Conservation (phyloP, 1,139 yeast species). For the Kurtzmaniella natalensis region DNA sequence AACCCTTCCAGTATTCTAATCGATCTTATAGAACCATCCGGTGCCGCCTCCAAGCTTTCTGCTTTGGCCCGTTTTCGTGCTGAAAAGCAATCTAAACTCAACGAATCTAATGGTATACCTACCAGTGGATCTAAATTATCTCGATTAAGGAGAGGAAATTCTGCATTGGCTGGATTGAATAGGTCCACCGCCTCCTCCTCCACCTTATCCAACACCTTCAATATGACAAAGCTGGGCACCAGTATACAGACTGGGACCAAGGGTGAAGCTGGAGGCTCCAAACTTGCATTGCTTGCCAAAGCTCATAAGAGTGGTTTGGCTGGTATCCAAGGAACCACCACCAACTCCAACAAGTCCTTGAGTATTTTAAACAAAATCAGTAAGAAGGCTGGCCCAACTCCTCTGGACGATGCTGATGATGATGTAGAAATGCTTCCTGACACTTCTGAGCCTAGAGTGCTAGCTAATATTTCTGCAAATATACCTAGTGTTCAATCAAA, state of each 20-base stretch:
- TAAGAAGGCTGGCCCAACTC: slow-evolving; percentile 1
- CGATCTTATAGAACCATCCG: slow-evolving; percentile 10
- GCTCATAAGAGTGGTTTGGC: background rate
- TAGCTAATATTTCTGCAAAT: too few species aligned
- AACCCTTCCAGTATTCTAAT: slow-evolving; percentile 20
- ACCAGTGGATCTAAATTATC: background rate
- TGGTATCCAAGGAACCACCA: background rate
- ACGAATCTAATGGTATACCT: background rate
- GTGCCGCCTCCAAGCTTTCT: slow-evolving; percentile 35
- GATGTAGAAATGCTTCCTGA: too few species aligned
- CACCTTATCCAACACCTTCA: background rate
- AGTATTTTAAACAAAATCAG: slow-evolving; percentile 16
- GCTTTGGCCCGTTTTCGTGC: slow-evolving; percentile 45
- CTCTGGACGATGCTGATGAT: too few species aligned
- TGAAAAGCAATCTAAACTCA: slow-evolving; percentile 3
- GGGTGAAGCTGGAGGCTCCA: background rate
- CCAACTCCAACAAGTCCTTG: slow-evolving; percentile 13
- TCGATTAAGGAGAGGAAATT: too few species aligned
- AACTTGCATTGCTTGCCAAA: slow-evolving; percentile 1
- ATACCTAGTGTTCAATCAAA: too few species aligned
- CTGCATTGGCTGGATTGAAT: too few species aligned
- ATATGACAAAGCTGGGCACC: too few species aligned
- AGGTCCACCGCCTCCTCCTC: too few species aligned
- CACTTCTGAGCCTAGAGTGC: too few species aligned
- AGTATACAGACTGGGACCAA: too few species aligned